Evolutionary conservation across 2,329 filamentous ascomycete species (phyloP), one percentile per base, ranked within the genome.

Genomic region (Colletotrichum shisoi): DNA sequence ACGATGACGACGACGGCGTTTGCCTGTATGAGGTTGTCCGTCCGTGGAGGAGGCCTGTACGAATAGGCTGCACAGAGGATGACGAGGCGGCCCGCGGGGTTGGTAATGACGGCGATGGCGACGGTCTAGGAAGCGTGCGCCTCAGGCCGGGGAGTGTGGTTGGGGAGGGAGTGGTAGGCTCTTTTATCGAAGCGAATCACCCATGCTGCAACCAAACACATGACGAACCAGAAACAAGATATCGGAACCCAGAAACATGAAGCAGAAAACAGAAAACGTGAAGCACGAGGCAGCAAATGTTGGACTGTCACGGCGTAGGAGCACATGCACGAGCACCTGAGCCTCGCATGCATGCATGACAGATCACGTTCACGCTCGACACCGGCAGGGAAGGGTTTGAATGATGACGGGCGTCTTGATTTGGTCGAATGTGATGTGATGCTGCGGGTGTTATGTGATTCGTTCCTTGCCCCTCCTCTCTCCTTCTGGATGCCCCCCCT

Each of bases 271-370:
- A 34, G 19, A 17, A 44, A 57, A n/a, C 6, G n/a, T 34, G 42
- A 61, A 31, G 42, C 37, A 42, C 9, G 31, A 39, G 56, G 56
- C 27, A 34, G 7, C 12, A 45, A 12, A 49, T 34, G 51, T 9
- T 34, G 39, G 34, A 40, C 34, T 12, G 44, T 19, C 40, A 12
- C 31, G 31, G 17, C 19, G 40, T 19, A 46, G 12, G n/a, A 44
- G 24, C 44, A 13, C 37, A 24, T 44, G 42, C 42, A 58, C 17
- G 34, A 11, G n/a, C 44, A 37, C 13, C 37, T 3, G 57, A 19
- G 44, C 58, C 21, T 56, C 57, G 63, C 63, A 63, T 63, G 63
- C 63, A 67, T 67, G 63, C 63, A 63, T 34, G 46, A n/a, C 27
- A 37, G 63, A 67, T 67, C 63, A 67, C 53, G 52, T 67, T 67